Conservation (phyloP, 1,284 basidiomycete genomes). For the Rhodotorula sp. region DNA sequence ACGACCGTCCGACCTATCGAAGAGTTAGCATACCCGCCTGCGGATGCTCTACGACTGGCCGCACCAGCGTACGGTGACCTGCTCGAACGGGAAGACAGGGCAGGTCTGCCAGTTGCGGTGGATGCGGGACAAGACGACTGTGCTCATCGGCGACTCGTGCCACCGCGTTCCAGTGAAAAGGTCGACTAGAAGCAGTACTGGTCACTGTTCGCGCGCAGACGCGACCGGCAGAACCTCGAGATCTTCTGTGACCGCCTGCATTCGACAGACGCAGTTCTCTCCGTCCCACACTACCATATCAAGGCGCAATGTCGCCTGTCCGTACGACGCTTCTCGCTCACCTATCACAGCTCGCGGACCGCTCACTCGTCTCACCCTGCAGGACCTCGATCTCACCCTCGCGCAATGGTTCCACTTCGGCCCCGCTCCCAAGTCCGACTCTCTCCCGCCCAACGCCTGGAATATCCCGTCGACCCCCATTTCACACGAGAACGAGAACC, state of each 20-base stretch:
- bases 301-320: conserved; percentile 9
- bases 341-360: neutral
- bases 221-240: conserved; percentile 11
- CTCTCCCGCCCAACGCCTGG: neutral
- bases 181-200: too few species aligned
- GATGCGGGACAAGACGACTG: neutral
- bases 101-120: neutral
- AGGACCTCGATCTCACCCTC: conserved; percentile 5
- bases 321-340: neutral
- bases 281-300: conserved; percentile 8
- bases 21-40: neutral
- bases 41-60: neutral
- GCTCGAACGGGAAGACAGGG: neutral
- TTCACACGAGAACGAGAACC: conserved; percentile 5
- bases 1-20: neutral
- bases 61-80: neutral
- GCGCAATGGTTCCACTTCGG: conserved; percentile 11
- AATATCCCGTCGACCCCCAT: conserved; percentile 1
- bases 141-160: conserved; percentile 5
- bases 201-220: neutral
- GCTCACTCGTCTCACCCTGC: neutral
- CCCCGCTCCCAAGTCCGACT: conserved; percentile 3
- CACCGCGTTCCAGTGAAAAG: too few species aligned
- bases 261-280: neutral
- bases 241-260: neutral